Evolutionary conservation across 371 early-diverging fungal species (phyloP), one percentile per base, ranked within the genome.

Genomic region (Mucor plumbeus): DNA sequence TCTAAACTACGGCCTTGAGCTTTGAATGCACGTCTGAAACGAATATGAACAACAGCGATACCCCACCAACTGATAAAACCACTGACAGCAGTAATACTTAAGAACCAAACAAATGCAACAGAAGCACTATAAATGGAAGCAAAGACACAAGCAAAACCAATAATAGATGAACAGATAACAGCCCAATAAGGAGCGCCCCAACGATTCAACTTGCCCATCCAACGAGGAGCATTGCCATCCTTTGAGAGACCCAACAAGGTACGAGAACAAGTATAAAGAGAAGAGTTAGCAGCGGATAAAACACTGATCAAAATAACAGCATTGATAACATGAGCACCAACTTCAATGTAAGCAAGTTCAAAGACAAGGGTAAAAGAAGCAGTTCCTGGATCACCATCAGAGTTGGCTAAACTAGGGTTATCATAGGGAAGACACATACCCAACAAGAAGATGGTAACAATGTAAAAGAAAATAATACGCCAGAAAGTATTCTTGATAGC

Each of bases 1-100:
- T 77, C 63, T 50, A 92, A 66, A 34, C 70, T 67, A 58, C 84
- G 84, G 17, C 90, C 92, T 70, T 96, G 96, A 1, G 82, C 81
- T n/a, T 76, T 71, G 65, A 86, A 91, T 19, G 94, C 95, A 9
- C 77, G 82, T 34, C 95, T 91, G 86, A 96, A 96, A 7, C 95
- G 91, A 67, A 91, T 76, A 68, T 95, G 94, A 31, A 88, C 86
- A 64, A 88, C 73, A 7, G 85, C 80, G 65, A 96, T 95, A 64
- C 87, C 86, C 59, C 87, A 57, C 95, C 96, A 96, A 63, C 88
- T 87, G 41, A 91, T 76, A 61, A 94, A 90, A 56, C 94, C 91
- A 34, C 92, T 84, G 10, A 91, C 80, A 7, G 91, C 91, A 47
- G 91, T 85, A 56, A 95, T 77, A 66, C 83, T 88, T 70, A 91